Conservation (phyloP, 768 basidiomycete species). For the Auriscalpium vulgare region DNA sequence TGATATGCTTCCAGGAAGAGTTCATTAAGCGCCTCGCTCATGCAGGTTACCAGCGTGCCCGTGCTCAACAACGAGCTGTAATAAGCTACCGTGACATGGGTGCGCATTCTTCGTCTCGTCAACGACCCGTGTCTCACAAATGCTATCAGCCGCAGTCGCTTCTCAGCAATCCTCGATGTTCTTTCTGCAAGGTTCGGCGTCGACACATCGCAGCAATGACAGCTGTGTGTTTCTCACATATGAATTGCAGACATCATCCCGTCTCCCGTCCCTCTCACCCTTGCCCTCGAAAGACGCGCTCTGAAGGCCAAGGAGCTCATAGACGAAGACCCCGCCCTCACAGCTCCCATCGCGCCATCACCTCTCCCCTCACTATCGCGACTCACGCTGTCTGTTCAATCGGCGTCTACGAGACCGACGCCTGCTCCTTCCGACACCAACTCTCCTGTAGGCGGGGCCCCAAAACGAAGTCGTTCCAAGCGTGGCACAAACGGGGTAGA, state of each 20-base stretch:
- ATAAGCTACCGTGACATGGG: conserved; percentile 16
- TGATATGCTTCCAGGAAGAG: conserved; percentile 11
- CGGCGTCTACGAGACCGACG: conserved; percentile 8
- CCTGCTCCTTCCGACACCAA: conserved; percentile 1
- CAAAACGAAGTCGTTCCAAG: background rate
- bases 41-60: conserved; percentile 9
- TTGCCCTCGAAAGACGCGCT: conserved; percentile 8
- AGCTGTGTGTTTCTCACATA: background rate
- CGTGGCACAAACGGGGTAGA: too few relatives aligned
- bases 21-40: conserved; percentile 13
- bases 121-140: background rate
- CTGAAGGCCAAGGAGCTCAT: conserved; percentile 13
- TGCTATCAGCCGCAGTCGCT: conserved; percentile 2
- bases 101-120: background rate
- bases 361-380: conserved; percentile 3
- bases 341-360: background rate
- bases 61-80: conserved; percentile 5
- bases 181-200: conserved; percentile 12
- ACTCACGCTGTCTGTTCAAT: background rate
- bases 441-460: background rate
- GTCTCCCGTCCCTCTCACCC: conserved; percentile 7
- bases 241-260: conserved; percentile 9
- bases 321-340: conserved; percentile 15
- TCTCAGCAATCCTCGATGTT: conserved; percentile 2
- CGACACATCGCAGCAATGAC: background rate